Base-by-base conservation (phyloP, 2,329 filamentous ascomycete genomes). In the Fusarium staphyleae region DNA sequence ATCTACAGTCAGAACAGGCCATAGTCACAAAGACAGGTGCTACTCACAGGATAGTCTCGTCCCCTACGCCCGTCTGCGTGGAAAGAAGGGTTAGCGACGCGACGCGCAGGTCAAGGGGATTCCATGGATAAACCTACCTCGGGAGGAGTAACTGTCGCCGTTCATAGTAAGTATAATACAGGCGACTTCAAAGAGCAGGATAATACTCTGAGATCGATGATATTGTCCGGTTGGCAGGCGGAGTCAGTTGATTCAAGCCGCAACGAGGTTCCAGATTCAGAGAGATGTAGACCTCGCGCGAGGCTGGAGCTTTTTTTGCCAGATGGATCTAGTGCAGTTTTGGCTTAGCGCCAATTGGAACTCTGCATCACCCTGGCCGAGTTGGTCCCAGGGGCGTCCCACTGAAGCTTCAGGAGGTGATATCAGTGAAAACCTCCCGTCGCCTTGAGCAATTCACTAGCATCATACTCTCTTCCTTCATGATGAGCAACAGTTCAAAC, bases 61-160 rank as follows among this genome's bases (percentile, higher is more conserved):
- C 77, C 78, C 68, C 83, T 78, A 53, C 81, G 79, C 68, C 78
- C 77, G 66, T 82, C 80, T 74, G 59, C 41, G 46, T 54, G 39
- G 44, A 51, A 34, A 26, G 19, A 39, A 48, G 34, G 52, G 62
- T 66, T 66, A 67, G 59, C 61, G 66, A 72, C 74, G 72, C 68
- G 49, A 63, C 65, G 52, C 55, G 60, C 60, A 62, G 60, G 66
- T 48, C 51, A 47, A 59, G 28, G 53, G 50, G 40, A 15, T 15
- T 35, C 14, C 29, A 19, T n/a, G 11, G 28, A 24, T 22, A 22
- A 65, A 70, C 78, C 74, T 79, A 90, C 90, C 89, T 85, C 90
- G 85, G 67, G 88, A 86, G 70, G 86, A 86, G 75, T 93, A 93
- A 74, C 81, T 88, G 74, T 93, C 90, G 72, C 89, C 90, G 88